Evolutionary conservation across 2,329 filamentous ascomycete genomes (phyloP).

Genomic region (Cadophora luteo-olivacea): DNA sequence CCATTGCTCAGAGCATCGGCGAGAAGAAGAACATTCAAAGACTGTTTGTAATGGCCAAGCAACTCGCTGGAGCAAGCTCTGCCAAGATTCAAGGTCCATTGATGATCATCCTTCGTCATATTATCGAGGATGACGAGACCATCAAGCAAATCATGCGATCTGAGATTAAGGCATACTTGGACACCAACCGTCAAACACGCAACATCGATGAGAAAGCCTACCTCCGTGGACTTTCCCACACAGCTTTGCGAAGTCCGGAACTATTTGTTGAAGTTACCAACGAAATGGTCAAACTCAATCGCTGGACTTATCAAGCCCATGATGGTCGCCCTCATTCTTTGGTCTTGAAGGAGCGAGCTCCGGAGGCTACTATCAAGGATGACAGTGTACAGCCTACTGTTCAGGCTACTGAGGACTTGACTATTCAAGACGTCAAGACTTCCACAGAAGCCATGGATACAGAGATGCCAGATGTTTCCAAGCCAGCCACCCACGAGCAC

Average conservation of each 20-base stretch:
- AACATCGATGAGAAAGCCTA: slow-evolving; percentile 75
- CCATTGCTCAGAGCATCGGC: slow-evolving; percentile 76
- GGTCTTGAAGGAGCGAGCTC: slow-evolving; percentile 40
- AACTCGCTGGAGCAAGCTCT: slow-evolving; percentile 80
- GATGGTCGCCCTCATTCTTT: slow-evolving; percentile 48
- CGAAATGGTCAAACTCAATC: slow-evolving; percentile 77
- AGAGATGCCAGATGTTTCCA: slow-evolving; percentile 68
- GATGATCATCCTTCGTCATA: slow-evolving; percentile 87
- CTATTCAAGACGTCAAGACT: slow-evolving; percentile 59
- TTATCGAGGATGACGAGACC: slow-evolving; percentile 92
- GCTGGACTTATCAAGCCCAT: slow-evolving; percentile 56
- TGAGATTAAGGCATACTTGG: slow-evolving; percentile 83
- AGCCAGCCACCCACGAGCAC: slow-evolving; percentile 64
- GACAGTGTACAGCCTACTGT: slow-evolving; percentile 44
- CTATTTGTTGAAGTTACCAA: slow-evolving; percentile 88
- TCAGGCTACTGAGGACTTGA: slow-evolving; percentile 45
- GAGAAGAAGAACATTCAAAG: slow-evolving; percentile 90
- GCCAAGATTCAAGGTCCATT: slow-evolving; percentile 69
- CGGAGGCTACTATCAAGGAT: slow-evolving; percentile 34
- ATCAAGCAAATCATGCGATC: slow-evolving; percentile 90
- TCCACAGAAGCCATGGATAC: slow-evolving; percentile 66
- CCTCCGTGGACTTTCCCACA: slow-evolving; percentile 76
- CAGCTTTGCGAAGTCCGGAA: slow-evolving; percentile 81
- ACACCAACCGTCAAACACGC: slow-evolving; percentile 57
- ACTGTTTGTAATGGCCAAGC: slow-evolving; percentile 94